Evolutionary conservation across 352 stramenopile species (phyloP), one percentile per base, ranked within the genome.

Genomic region (Phytophthora sansomeana): DNA sequence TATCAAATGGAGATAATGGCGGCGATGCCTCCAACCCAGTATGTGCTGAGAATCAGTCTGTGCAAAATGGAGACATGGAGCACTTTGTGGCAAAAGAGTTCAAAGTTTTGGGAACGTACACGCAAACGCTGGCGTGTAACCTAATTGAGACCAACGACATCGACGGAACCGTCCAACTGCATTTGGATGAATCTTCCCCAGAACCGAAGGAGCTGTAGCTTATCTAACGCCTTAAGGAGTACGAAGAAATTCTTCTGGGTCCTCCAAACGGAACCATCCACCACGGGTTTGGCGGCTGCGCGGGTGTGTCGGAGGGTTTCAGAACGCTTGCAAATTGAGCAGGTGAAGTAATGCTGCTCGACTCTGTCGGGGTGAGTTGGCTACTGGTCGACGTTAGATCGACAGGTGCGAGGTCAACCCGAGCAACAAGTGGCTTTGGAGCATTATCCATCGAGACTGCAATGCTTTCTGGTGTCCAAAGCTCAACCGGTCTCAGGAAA

Each of bases 71-170:
- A 50, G 43, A 54, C 4, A 21, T 1, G 21, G 60, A 54, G 5
- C 41, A 50, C 26, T 28, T 62, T 42, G 19, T 54, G 51, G 16
- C 38, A 56, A 24, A n/a, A 5, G 63, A 76, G 49, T 70, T 69
- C 46, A 73, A 70, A n/a, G 54, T 76, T 24, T 3, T 75, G n/a
- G 68, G 68, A n/a, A 71, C 44, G 5, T 76, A 81, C 41, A 77
- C 66, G 8, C 74, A 79, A 43, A 64, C 19, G 42, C 24, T 81
- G 16, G 42, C 28, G 1, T 67, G 42, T 26, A 26, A 60, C 8
- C 63, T 58, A 19, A 54, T 69, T 10, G 69, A 81, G 50, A 63
- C 48, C 14, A 72, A 68, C 8, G 56, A 75, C 29, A 62, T 75
- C 9, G 54, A 79, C 33, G 65, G 69, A 21, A 75, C 50, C 30